Conservation (phyloP, 108 stramenopile genomes). For the Aurantiochytrium sp. region DNA sequence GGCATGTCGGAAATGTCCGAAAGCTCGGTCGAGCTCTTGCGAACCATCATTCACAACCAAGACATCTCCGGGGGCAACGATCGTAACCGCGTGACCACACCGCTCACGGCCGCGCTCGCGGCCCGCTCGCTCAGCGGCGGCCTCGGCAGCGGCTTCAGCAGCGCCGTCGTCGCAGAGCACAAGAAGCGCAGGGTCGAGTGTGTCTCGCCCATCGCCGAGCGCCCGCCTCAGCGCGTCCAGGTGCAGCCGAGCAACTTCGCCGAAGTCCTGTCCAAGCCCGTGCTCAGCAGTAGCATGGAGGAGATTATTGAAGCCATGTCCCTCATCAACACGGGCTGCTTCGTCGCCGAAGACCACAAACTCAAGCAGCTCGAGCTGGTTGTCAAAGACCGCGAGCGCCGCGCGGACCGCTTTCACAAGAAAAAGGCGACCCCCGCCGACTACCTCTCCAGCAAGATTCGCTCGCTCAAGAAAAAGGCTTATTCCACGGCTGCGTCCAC, state of each 20-base stretch:
- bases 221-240: neutral
- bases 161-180: neutral
- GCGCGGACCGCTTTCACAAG: slow-evolving; percentile 27
- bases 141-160: neutral
- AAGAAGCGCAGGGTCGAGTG: neutral
- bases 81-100: neutral
- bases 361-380: slow-evolving; percentile 3
- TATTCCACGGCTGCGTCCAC: neutral
- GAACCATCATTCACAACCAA: neutral
- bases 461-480: neutral
- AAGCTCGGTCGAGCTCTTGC: neutral
- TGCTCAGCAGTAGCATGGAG: neutral
- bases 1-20: slow-evolving; percentile 13
- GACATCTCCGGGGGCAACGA: neutral
- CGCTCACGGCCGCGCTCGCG: neutral
- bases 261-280: neutral
- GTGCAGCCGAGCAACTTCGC: slow-evolving; percentile 15
- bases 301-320: slow-evolving; percentile 4
- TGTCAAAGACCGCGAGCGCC: neutral
- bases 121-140: neutral
- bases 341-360: neutral
- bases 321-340: neutral
- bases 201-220: neutral
- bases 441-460: neutral
- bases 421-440: neutral